Percentiles rank a stretch among this genome's conserved stretches.
Evolutionary conservation across 331 rosid species (phyloP).

Genomic region (Phaseolus coccineus): DNA sequence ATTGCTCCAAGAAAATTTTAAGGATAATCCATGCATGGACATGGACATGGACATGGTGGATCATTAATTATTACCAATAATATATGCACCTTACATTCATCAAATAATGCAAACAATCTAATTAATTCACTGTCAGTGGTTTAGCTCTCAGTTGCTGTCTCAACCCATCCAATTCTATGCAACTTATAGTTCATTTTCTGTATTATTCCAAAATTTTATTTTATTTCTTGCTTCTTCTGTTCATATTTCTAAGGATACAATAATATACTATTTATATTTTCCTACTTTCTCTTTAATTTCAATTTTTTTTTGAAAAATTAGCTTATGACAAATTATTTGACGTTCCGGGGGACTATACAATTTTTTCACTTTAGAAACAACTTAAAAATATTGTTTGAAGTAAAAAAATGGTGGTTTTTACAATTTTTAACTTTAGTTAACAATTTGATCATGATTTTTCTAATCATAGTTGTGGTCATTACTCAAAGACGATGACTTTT

Average conservation of each 20-base stretch:
- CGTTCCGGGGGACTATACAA: too few species aligned
- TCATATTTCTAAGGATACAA: not conserved
- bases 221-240: not conserved
- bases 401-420: too few species aligned
- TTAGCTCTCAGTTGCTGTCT: not conserved
- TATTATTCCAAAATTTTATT: not conserved
- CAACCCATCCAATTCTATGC: not conserved
- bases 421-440: too few species aligned
- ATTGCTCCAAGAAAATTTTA: conserved; percentile 20
- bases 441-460: too few species aligned
- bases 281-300: too few species aligned
- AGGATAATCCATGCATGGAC: not conserved
- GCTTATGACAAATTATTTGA: too few species aligned
- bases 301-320: too few species aligned
- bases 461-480: too few species aligned
- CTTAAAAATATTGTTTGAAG: too few species aligned
- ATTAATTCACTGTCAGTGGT: not conserved
- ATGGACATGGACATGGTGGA: not conserved
- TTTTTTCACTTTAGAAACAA: too few species aligned
- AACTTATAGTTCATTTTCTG: not conserved
- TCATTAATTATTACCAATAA: not conserved
- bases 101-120: not conserved
- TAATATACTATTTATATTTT: too few species aligned
- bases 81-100: conserved; percentile 8
- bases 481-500: too few species aligned